Evolutionary conservation across 2,329 filamentous ascomycete genomes (phyloP).

Genomic region (Alternaria arborescens): DNA sequence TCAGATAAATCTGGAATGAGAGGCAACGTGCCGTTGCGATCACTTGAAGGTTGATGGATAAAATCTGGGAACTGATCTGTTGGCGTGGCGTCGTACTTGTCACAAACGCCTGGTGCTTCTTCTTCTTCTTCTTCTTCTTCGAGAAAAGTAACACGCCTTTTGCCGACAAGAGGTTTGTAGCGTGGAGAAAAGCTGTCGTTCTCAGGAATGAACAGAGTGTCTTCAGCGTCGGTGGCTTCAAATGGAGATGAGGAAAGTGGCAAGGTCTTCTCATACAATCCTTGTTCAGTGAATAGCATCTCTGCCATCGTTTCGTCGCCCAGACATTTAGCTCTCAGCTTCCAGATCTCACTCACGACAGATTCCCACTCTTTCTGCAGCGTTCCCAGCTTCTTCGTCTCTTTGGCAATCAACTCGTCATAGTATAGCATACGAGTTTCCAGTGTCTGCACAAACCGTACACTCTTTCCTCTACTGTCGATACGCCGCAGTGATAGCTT

Average conservation of each 20-base stretch:
- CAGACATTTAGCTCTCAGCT: conserved; percentile 32
- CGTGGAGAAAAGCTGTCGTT: conserved; percentile 11
- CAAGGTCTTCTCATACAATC: not conserved
- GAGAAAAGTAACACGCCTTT: conserved; percentile 39
- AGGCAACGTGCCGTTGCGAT: conserved; percentile 12
- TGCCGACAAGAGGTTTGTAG: conserved; percentile 5
- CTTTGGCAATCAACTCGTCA: conserved; percentile 25
- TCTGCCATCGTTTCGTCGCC: conserved; percentile 33
- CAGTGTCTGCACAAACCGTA: conserved; percentile 22
- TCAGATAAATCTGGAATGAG: conserved; percentile 19
- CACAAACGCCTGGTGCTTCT: not conserved
- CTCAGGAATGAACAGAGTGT: conserved; percentile 31
- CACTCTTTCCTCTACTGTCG: conserved; percentile 20
- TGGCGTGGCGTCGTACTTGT: not conserved
- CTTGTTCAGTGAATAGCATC: conserved; percentile 26
- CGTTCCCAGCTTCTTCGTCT: conserved; percentile 27
- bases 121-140: not conserved
- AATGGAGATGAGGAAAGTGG: conserved; percentile 6
- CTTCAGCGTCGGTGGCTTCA: conserved; percentile 10
- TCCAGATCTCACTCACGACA: conserved; percentile 42
- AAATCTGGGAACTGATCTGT: conserved; percentile 26
- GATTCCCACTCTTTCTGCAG: conserved; percentile 40
- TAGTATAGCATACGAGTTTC: conserved; percentile 33
- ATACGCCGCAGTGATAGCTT: conserved; percentile 15
- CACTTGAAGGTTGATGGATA: conserved; percentile 23